These are phyloP conservation scores for Alternaria sp. DNA, from an alignment of 2,329 filamentous ascomycete species.

Conservation along the genomic window DNA sequence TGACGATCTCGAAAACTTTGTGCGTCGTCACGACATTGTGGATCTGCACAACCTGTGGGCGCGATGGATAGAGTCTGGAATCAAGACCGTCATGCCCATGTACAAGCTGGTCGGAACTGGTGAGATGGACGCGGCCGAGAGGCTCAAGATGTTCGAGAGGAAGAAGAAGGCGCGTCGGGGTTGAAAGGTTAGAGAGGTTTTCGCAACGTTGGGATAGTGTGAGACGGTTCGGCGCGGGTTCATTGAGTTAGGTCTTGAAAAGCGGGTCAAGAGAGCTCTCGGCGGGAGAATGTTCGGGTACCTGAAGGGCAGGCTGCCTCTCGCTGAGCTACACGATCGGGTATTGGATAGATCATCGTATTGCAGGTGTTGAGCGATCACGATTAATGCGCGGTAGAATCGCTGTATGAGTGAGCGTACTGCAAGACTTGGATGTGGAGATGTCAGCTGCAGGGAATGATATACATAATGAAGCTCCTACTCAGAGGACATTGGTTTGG, in stretches of 20 bases:
- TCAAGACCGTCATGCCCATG: not conserved
- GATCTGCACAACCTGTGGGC: conserved; percentile 7
- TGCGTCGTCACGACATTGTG: conserved; percentile 4
- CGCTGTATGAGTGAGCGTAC: not conserved
- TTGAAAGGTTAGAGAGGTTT: not conserved
- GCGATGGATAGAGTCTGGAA: conserved; percentile 4
- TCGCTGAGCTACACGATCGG: not conserved
- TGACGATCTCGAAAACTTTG: not conserved
- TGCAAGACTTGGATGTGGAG: not conserved
- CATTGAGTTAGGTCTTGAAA: not conserved
- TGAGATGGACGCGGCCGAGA: not conserved
- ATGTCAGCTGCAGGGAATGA: not conserved
- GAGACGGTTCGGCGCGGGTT: not conserved
- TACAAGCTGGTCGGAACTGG: not conserved
- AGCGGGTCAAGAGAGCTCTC: not conserved
- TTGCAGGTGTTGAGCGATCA: not conserved
- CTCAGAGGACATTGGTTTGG: rapidly evolving
- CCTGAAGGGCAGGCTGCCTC: not conserved
- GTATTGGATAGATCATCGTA: not conserved
- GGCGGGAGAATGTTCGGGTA: not conserved
- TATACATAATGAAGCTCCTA: not conserved
- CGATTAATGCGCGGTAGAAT: not conserved
- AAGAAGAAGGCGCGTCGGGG: not conserved
- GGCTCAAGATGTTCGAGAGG: not conserved
- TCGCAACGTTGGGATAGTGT: no score